Conservation (phyloP, 2,329 filamentous ascomycete genomes). For the Thelonectria rubi region DNA sequence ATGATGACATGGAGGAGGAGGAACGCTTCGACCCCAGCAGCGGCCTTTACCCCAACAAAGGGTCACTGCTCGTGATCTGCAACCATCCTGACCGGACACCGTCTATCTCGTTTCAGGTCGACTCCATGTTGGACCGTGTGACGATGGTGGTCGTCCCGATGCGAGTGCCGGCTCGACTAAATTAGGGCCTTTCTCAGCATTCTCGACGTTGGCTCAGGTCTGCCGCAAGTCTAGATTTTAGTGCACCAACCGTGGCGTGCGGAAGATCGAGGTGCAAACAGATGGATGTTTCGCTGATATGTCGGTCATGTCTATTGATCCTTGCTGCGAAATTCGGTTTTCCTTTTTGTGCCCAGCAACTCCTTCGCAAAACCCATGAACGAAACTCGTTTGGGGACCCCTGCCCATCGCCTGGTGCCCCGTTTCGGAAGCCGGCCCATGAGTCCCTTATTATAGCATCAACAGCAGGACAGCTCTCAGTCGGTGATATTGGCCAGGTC, state of each 20-base stretch:
- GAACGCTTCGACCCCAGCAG: slow-evolving; percentile 9
- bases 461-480: background rate
- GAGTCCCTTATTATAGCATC: slow-evolving; percentile 23
- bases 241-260: slow-evolving; percentile 3
- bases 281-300: slow-evolving; percentile 16
- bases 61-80: slow-evolving; percentile 28
- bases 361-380: slow-evolving; percentile 7
- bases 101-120: slow-evolving; percentile 40
- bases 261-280: slow-evolving; percentile 12
- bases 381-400: slow-evolving; percentile 15
- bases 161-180: slow-evolving; percentile 9
- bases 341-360: slow-evolving; percentile 13
- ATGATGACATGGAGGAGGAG: background rate
- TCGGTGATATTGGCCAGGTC: background rate
- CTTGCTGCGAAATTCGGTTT: slow-evolving; percentile 8
- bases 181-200: slow-evolving; percentile 12
- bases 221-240: slow-evolving; percentile 5
- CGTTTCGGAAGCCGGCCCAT: slow-evolving; percentile 10
- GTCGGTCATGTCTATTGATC: slow-evolving; percentile 9
- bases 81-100: slow-evolving; percentile 27
- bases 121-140: slow-evolving; percentile 37
- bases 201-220: slow-evolving; percentile 1
- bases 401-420: slow-evolving; percentile 18
- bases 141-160: slow-evolving; percentile 21
- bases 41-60: slow-evolving; percentile 22